phyloP scores from a whole-genome alignment of 2,329 filamentous ascomycete genomes.

The Paracoccidioides brasiliensis region DNA sequence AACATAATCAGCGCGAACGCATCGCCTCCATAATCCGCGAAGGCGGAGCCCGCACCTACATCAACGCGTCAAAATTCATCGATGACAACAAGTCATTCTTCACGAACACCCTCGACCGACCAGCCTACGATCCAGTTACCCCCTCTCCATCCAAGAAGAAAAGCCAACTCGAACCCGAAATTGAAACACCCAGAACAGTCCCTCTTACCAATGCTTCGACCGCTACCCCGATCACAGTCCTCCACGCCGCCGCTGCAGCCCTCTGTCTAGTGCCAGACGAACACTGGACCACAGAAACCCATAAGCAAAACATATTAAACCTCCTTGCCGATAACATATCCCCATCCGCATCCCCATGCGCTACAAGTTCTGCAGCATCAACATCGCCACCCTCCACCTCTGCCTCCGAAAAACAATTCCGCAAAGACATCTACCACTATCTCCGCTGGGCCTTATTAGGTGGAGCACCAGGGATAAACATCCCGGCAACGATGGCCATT shows the following conservation, averaged over 20 bases:
- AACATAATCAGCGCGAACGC: conserved; percentile 33
- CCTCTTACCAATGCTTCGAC: conserved; percentile 8
- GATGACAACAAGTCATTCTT: conserved; percentile 28
- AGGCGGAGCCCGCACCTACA: conserved; percentile 10
- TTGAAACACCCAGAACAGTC: conserved; percentile 9
- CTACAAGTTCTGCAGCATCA: neutral
- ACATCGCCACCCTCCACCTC: conserved; percentile 12
- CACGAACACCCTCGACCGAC: conserved; percentile 20
- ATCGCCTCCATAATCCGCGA: conserved; percentile 37
- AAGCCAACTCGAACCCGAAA: neutral
- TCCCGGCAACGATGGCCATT: conserved; percentile 41
- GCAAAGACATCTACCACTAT: conserved; percentile 40
- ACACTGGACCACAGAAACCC: conserved; percentile 30
- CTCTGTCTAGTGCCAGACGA: conserved; percentile 29
- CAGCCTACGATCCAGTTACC: conserved; percentile 14
- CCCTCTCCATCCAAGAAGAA: conserved; percentile 1
- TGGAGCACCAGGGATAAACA: conserved; percentile 40
- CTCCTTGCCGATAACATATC: neutral
- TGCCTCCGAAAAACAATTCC: conserved; percentile 24
- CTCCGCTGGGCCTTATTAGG: conserved; percentile 44
- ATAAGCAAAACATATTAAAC: conserved; percentile 27
- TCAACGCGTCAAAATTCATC: conserved; percentile 10
- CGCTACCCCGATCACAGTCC: conserved; percentile 21
- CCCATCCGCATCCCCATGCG: neutral
- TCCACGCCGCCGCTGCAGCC: conserved; percentile 34